These are phyloP conservation scores for Metarhizium brunneum DNA, from an alignment of 2,329 filamentous ascomycete species.

Conservation along the genomic window DNA sequence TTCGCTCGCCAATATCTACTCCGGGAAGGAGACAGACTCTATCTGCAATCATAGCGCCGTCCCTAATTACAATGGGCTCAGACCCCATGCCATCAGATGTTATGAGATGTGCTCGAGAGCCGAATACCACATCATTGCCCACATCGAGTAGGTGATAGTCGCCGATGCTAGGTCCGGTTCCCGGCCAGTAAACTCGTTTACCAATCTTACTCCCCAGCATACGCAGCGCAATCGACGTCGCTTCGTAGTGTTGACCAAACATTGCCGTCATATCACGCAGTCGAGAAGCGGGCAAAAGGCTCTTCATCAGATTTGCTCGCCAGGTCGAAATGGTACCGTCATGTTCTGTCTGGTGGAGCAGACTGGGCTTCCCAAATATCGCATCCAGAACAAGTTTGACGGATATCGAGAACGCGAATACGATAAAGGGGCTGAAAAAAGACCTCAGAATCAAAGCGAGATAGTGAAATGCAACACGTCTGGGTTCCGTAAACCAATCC, in stretches of 20 bases:
- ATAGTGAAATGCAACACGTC: constrained; percentile 41
- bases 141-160: constrained; percentile 47
- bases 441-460: constrained; percentile 33
- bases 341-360: constrained; percentile 11
- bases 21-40: constrained; percentile 43
- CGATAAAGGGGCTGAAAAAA: constrained; percentile 31
- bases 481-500: constrained; percentile 37
- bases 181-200: constrained; percentile 47
- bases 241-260: constrained; percentile 46
- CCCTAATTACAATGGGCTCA: constrained; percentile 34
- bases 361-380: constrained; percentile 27
- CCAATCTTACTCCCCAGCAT: constrained; percentile 43
- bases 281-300: constrained; percentile 31
- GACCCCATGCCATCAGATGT: constrained; percentile 43
- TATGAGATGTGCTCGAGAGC: constrained; percentile 42
- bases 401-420: constrained; percentile 31
- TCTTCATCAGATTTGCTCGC: constrained; percentile 33
- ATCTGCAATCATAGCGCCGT: constrained; percentile 47
- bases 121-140: constrained; percentile 51
- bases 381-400: constrained; percentile 31
- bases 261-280: constrained; percentile 40
- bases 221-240: constrained; percentile 40
- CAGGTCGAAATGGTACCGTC: constrained; percentile 30
- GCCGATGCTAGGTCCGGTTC: constrained; percentile 41
- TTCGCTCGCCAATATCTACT: constrained; percentile 35